A percentile compares a stretch with the other conserved stretches of the same genome.
Conservation (phyloP, 768 basidiomycete genomes). For the Podaxis sp. region DNA sequence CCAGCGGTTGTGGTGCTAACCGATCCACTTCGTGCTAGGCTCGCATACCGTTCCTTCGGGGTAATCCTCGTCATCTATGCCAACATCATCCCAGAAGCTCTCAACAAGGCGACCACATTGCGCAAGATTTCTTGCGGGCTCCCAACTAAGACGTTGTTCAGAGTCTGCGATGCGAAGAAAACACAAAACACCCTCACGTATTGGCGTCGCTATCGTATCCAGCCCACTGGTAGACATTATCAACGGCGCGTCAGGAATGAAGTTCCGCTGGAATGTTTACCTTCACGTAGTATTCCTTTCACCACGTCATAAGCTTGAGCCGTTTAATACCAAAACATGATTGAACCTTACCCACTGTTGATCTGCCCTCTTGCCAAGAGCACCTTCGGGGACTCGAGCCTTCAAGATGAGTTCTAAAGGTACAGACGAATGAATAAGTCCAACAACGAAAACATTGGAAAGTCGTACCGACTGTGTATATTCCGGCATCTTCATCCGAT, state of each 20-base stretch:
- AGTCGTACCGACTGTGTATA: conserved; percentile 8
- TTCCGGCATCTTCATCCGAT: conserved; percentile 8
- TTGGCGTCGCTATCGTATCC: conserved; percentile 56
- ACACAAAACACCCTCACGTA: conserved; percentile 38
- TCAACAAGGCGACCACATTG: conserved; percentile 55
- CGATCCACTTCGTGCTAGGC: conserved; percentile 57
- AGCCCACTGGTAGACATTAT: conserved; percentile 52
- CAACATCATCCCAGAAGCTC: conserved; percentile 67
- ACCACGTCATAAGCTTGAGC: not conserved
- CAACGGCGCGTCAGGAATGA: not conserved
- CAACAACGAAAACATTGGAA: not conserved
- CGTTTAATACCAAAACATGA: not conserved
- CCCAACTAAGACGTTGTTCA: conserved; percentile 52
- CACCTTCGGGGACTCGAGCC: conserved; percentile 44
- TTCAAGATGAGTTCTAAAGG: conserved; percentile 56
- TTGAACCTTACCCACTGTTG: conserved; percentile 14
- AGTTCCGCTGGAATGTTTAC: conserved; percentile 30
- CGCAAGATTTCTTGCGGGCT: conserved; percentile 57
- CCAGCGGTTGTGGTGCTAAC: conserved; percentile 32
- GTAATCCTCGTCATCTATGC: conserved; percentile 57
- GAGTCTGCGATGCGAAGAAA: not conserved
- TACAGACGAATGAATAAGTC: conserved; percentile 4
- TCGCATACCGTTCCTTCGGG: conserved; percentile 38
- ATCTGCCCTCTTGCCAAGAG: conserved; percentile 19
- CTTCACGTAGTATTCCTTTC: conserved; percentile 68